Evolutionary conservation across 2,329 filamentous ascomycete species (phyloP), one percentile per base, ranked within the genome.

Genomic region (Trichoderma arundinaceum): DNA sequence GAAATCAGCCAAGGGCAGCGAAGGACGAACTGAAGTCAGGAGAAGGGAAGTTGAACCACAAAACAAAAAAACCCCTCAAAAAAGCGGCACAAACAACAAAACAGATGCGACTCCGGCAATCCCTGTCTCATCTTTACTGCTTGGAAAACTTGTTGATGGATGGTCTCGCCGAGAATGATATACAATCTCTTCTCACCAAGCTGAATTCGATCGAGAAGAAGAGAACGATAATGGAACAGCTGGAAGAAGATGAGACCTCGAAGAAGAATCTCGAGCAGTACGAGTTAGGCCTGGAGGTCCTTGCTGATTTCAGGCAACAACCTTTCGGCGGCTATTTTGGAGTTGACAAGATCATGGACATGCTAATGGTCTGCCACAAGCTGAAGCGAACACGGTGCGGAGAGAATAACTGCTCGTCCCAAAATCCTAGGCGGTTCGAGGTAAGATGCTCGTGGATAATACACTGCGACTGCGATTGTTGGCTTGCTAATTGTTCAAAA

Each of bases 71-170:
- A 48, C n/a, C 33, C 13, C n/a, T 17, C 15, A 12, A 2, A 3
- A 0, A 28, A 15, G 4, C n/a, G 22, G 17, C 63, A 12, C 17
- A 38, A 6, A 6, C 41, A 13, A 10, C 28, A 7, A 38, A 9
- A 1, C 19, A 39, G 12, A 48, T 52, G n/a, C 63, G 68, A 0
- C 28, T 73, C 0, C 64, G 72, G 0, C 73, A 76, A 33, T 64
- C 67, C 0, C 51, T 71, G 0, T 77, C 76, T 0, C 76, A 78
- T 28, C 52, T 71, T 0, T 76, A 76, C 57, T 71, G 69, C 12
- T 61, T 77, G 0, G 76, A 78, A 15, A 68, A 22, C 0, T 58
- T 73, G 13, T 57, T 76, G 6, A 63, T 66, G 58, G 10, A 28
- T 1, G 2, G 35, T 0, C 7, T 67, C 3, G 17, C 59, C 0